These are phyloP conservation scores for Magnusiomyces suaveolens DNA, from an alignment of 1,139 yeast species.

Conservation along the genomic window DNA sequence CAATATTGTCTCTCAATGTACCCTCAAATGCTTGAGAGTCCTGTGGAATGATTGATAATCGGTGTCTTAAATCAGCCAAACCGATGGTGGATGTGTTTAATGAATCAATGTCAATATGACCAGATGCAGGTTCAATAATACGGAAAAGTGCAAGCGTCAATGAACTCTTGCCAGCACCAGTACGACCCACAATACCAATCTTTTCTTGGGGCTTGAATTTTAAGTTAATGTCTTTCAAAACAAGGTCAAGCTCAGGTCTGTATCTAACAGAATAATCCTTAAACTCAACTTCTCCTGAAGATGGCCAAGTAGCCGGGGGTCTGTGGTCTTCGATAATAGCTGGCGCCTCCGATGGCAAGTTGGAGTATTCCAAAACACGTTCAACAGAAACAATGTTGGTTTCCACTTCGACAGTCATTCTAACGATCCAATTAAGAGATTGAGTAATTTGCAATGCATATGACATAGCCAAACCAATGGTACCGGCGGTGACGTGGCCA, in stretches of 20 bases:
- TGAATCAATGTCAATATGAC: conserved; percentile 65
- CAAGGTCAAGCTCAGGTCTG: conserved; percentile 74
- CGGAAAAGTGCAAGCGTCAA: conserved; percentile 83
- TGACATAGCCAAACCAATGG: conserved; percentile 86
- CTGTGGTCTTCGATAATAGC: conserved; percentile 57
- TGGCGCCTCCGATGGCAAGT: conserved; percentile 72
- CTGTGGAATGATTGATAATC: conserved; percentile 87
- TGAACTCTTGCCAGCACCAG: conserved; percentile 96
- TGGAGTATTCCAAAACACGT: conserved; percentile 80
- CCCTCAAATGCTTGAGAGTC: conserved; percentile 97
- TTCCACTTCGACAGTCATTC: conserved; percentile 97
- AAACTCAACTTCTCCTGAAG: conserved; percentile 60
- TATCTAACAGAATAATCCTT: conserved; percentile 73
- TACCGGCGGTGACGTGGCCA: conserved; percentile 52
- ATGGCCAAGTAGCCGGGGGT: conserved; percentile 73
- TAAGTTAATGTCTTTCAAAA: conserved; percentile 61
- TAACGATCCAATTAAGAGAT: conserved; percentile 89
- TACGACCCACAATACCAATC: conserved; percentile 81
- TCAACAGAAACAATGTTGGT: conserved; percentile 95
- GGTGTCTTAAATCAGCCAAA: conserved; percentile 71
- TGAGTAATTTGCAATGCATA: conserved; percentile 90
- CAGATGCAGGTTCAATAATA: conserved; percentile 71
- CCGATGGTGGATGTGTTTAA: conserved; percentile 66
- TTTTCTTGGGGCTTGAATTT: conserved; percentile 69
- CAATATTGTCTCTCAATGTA: conserved; percentile 75